phyloP scores from a whole-genome alignment of 495 filamentous ascomycete genomes.

The Penicillium waksmanii region DNA sequence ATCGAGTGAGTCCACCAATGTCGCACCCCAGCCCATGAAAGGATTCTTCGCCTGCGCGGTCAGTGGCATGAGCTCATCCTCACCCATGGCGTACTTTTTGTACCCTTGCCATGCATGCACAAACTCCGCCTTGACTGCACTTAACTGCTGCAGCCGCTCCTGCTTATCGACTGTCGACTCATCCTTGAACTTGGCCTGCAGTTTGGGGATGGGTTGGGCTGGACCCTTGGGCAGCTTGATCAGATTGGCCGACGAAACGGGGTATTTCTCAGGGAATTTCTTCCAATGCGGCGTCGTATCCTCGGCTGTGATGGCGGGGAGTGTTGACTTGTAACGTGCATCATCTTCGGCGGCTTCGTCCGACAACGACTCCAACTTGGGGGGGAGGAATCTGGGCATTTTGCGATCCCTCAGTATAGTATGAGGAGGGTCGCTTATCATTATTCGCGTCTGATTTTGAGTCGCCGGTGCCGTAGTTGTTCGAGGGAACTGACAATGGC shows the following conservation, averaged over 20 bases:
- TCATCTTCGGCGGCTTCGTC: not conserved
- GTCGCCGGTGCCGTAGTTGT: not conserved
- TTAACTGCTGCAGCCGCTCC: slow-evolving; percentile 64
- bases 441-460: not conserved
- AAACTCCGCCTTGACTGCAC: slow-evolving; percentile 69
- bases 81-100: slow-evolving; percentile 71
- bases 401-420: not conserved
- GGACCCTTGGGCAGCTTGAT: slow-evolving; percentile 75
- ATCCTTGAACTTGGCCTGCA: slow-evolving; percentile 72
- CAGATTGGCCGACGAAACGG: slow-evolving; percentile 66
- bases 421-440: not conserved
- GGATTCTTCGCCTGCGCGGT: slow-evolving; percentile 65
- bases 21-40: slow-evolving; percentile 95
- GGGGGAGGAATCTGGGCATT: not conserved
- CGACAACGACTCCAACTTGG: not conserved
- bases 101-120: slow-evolving; percentile 77
- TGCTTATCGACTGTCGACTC: slow-evolving; percentile 64
- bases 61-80: slow-evolving; percentile 77
- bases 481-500: slow-evolving; percentile 4
- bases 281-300: slow-evolving; percentile 59
- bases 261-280: slow-evolving; percentile 72
- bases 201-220: slow-evolving; percentile 68
- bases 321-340: not conserved
- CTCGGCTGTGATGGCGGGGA: slow-evolving; percentile 33
- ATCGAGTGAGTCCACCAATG: slow-evolving; percentile 89